Base-by-base conservation (phyloP, 2,329 filamentous ascomycete species). In the Ceratocystis ficicola region DNA sequence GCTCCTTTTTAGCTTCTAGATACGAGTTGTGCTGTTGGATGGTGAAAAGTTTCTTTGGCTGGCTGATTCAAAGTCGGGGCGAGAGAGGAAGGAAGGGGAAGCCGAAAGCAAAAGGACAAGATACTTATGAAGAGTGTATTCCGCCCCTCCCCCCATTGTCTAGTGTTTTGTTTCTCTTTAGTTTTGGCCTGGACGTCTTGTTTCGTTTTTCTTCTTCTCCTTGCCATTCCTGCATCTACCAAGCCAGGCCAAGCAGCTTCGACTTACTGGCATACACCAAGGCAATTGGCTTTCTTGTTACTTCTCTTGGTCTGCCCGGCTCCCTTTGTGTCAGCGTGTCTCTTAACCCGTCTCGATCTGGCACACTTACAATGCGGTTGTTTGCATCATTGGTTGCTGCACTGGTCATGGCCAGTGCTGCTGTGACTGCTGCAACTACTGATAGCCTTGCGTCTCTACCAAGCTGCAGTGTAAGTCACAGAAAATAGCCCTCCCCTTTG, bases 381-480 rank as follows among this genome's bases (percentile, higher is more conserved):
- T 17, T 57, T 30, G 52, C 52, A 15, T 57, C 52, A 15, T 57
- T 57, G 25, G 52, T 30, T 20, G 52, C 52, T 15, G 52, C 25
- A 17, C 25, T 57, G 52, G 52, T 22, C 22, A 10, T 57, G 52
- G 52, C 52, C 20, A 10, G 52, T 57, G 22, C 46, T 50, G 32
- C 32, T 10, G 32, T 12, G 10, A 36, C 32, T 36, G 46, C 46
- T 22, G 25, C 52, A 3, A 22, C 41, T 20, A 44, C 60, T 15
- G 48, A 30, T 44, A 25, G 44, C 41, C 41, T 62, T 28, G 25
- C 22, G 2, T 44, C 41, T n/a, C 25, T 62, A 25, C 60, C 60
- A 36, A 44, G 20, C 7, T 17, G 8, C 1, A 63, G 66, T 67
- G 66, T 67, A 48, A 28, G 60, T 48, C n/a, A 41, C 20, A 36